These are phyloP conservation scores for Mycena capillaripes DNA, from an alignment of 768 basidiomycete genomes.

Conservation along the genomic window DNA sequence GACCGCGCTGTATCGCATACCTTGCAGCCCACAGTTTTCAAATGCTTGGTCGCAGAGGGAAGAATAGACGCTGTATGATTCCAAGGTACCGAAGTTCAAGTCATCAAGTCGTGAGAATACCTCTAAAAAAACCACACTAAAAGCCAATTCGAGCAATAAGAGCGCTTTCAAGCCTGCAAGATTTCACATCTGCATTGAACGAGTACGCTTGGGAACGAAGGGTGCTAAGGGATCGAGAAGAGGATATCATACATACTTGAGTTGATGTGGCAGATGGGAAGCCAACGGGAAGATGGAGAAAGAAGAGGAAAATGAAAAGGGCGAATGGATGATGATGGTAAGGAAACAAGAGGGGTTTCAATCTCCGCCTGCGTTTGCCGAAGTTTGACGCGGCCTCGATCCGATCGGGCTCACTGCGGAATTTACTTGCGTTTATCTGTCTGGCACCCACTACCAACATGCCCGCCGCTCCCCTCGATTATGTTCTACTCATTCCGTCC, in stretches of 20 bases:
- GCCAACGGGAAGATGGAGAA: conserved; percentile 19
- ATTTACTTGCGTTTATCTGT: neutral
- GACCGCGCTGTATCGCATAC: neutral
- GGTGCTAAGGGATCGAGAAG: neutral
- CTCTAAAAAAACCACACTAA: neutral
- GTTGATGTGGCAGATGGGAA: neutral
- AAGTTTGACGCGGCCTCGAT: neutral
- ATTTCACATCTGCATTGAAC: neutral
- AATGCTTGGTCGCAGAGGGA: neutral
- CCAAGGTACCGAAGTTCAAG: neutral
- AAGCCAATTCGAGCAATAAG: neutral
- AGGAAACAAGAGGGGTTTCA: conserved; percentile 17
- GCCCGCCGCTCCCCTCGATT: conserved; percentile 50
- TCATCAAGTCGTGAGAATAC: neutral
- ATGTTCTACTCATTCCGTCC: conserved; percentile 59
- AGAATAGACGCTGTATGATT: neutral
- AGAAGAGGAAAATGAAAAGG: conserved; percentile 34
- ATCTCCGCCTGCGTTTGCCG: neutral
- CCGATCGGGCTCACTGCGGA: neutral
- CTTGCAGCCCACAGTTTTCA: neutral
- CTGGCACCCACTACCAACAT: neutral
- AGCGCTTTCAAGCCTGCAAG: no score
- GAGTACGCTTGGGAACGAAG: neutral
- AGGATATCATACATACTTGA: neutral
- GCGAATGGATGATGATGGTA: conserved; percentile 45